These are phyloP conservation scores for Trichoderma endophyticum DNA, from an alignment of 2,329 filamentous ascomycete genomes.

Conservation along the genomic window DNA sequence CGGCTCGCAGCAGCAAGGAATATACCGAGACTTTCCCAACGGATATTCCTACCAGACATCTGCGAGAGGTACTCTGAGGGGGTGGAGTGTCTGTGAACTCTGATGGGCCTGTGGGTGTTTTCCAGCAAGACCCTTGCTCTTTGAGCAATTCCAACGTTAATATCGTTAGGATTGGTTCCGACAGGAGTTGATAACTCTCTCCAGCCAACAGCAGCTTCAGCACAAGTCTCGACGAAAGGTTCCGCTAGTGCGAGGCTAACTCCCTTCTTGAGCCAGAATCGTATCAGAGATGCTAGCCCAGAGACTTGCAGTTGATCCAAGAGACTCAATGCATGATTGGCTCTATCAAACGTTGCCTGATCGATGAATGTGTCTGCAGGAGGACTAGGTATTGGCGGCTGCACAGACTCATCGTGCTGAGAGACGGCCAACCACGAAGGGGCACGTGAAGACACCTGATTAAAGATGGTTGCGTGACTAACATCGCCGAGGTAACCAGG, in stretches of 20 bases:
- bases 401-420: not conserved
- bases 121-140: not conserved
- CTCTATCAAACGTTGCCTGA: conserved; percentile 9
- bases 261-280: conserved; percentile 14
- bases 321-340: conserved; percentile 4
- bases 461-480: conserved; percentile 11
- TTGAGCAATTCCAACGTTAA: not conserved
- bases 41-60: conserved; percentile 4
- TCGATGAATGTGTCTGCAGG: conserved; percentile 1
- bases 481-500: conserved; percentile 6
- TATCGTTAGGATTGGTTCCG: not conserved
- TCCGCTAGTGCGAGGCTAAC: not conserved
- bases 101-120: not conserved
- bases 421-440: not conserved
- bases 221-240: conserved; percentile 1
- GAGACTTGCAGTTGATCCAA: conserved; percentile 7
- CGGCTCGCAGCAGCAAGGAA: conserved; percentile 8
- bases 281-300: not conserved
- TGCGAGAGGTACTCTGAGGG: not conserved
- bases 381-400: not conserved
- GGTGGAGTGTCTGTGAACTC: not conserved
- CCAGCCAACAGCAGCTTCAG: conserved; percentile 1
- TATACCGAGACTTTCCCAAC: conserved; percentile 9
- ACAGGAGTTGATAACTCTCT: not conserved
- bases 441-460: conserved; percentile 14